phyloP scores from a whole-genome alignment of 352 stramenopile species.

The Albugo laibachii region DNA sequence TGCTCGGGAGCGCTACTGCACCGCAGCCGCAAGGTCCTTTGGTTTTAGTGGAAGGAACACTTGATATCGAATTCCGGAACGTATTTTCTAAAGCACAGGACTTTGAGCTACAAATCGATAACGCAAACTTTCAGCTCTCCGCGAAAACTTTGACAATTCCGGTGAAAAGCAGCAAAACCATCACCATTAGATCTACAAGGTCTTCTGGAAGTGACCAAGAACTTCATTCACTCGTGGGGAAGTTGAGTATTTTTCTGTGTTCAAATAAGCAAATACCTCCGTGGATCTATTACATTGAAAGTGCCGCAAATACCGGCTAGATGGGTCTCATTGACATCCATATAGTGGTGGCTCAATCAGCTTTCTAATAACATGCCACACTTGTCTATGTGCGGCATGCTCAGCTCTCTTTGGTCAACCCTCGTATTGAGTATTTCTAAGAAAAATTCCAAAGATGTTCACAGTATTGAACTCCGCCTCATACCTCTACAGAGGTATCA shows the following conservation, averaged over 20 bases:
- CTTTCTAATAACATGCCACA: no score
- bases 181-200: conserved; percentile 20
- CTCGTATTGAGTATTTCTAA: no score
- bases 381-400: no score
- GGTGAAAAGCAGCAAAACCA: conserved; percentile 34
- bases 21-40: conserved; percentile 74
- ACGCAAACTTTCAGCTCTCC: conserved; percentile 38
- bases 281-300: conserved; percentile 79
- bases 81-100: conserved; percentile 57
- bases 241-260: no score
- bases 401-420: no score
- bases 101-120: conserved; percentile 70
- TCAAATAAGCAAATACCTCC: conserved; percentile 18
- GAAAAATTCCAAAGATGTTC: no score
- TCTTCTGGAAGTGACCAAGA: no score
- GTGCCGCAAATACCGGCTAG: not conserved
- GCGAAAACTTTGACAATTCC: conserved; percentile 35
- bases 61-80: conserved; percentile 81
- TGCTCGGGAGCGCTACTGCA: conserved; percentile 56
- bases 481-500: no score
- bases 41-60: conserved; percentile 20
- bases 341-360: no score
- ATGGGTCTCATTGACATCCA: no score
- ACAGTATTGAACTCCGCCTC: no score
- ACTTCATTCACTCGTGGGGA: no score